Conservation (phyloP, 768 basidiomycete genomes). For the Macrolepiota dolichaula region DNA sequence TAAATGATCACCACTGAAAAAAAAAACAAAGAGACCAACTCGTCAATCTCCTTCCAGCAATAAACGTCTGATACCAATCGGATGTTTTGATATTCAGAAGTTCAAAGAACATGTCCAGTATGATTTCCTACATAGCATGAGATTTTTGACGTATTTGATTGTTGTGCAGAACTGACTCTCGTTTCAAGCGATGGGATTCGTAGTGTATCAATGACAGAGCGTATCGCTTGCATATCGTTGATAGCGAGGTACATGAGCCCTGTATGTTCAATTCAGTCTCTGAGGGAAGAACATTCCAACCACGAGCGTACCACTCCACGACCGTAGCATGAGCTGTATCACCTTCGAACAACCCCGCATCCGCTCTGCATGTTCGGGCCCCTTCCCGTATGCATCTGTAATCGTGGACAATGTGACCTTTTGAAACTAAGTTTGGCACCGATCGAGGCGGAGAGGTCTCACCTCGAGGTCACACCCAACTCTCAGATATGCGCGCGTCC, state of each 20-base stretch:
- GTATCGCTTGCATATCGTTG: slow-evolving; percentile 82
- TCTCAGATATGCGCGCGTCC: slow-evolving; percentile 71
- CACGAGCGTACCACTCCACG: slow-evolving; percentile 81
- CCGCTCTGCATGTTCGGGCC: slow-evolving; percentile 70
- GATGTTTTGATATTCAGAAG: slow-evolving; percentile 89
- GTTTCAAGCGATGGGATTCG: slow-evolving; percentile 86
- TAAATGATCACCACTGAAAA: neutral
- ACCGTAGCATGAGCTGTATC: slow-evolving; percentile 79
- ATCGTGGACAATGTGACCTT: slow-evolving; percentile 86
- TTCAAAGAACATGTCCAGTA: slow-evolving; percentile 93
- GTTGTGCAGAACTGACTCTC: slow-evolving; percentile 49
- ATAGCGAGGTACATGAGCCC: slow-evolving; percentile 94
- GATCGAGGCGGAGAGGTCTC: slow-evolving; percentile 14
- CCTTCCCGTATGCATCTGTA: slow-evolving; percentile 90
- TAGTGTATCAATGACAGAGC: slow-evolving; percentile 79
- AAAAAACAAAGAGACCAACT: slow-evolving; percentile 38
- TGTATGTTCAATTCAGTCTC: slow-evolving; percentile 14
- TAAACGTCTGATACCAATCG: slow-evolving; percentile 91
- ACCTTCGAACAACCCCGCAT: slow-evolving; percentile 77
- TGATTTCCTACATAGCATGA: slow-evolving; percentile 64
- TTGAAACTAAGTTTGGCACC: neutral
- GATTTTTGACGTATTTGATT: neutral
- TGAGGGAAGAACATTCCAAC: neutral
- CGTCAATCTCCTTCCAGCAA: slow-evolving; percentile 83
- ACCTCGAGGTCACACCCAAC: slow-evolving; percentile 92